Evolutionary conservation across 2,329 filamentous ascomycete species (phyloP), one percentile per base, ranked within the genome.

Genomic region (Pseudogymnoascus sp.): DNA sequence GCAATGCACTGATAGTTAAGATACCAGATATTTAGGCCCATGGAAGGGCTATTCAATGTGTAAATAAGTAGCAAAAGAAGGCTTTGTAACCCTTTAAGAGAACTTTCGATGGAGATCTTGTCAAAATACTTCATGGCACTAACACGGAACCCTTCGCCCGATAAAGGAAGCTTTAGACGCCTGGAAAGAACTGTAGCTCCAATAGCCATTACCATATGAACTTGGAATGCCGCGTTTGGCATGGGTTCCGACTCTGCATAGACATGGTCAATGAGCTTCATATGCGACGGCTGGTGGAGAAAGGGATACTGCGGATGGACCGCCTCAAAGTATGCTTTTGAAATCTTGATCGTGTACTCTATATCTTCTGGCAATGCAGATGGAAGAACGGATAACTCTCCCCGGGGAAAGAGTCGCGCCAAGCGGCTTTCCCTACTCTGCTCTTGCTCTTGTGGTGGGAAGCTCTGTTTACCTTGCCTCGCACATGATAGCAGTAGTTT

Each of bases 1-100:
- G 81, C 80, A 8, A 83, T 73, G 40, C 80, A 82, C 64, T 83
- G 81, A 62, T 83, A 83, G 62, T 83, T 82, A 1, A 83, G 70
- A 62, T 81, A 80, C 82, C 81, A 84, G 0, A 81, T 72, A 63
- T 81, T 83, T 3, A 83, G 67, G 0, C 76, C 72, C 60, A 80
- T 76, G 1, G 75, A 78, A 0, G 81, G 78, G 64, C 77, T 82
- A 37, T 82, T 78, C 11, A 83, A 73, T 0, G 80, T 79, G 61
- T 82, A 82, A 0, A 83, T 74, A 29, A 80, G 70, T 1, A 81
- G 69, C 0, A 81, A 63, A 0, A 80, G 65, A 63, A 83, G 69
- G 61, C 79, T 81, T 44, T 84, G 81, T 0, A 82, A 68, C 0
- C 80, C 80, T 6, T 77, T 72, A 0, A 82, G 64, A 0, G 81